A percentile compares a stretch with the other conserved stretches of the same genome.
Evolutionary conservation across 768 basidiomycete species (phyloP).

Genomic region (Scleroderma citrinum): DNA sequence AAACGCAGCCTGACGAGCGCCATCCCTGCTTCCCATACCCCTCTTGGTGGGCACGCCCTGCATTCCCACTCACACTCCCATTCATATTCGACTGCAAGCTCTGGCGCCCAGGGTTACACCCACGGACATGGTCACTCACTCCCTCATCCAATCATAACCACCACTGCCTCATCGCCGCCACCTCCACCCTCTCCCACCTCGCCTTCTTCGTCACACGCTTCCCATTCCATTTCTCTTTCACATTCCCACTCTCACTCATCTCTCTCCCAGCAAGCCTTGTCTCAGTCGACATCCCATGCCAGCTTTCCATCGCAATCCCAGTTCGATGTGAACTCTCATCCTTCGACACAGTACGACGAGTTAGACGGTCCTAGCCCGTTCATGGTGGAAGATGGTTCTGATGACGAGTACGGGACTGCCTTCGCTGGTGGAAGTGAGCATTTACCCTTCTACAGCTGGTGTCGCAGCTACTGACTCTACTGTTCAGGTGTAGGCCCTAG

Average conservation of each 20-base stretch:
- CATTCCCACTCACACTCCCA: slow-evolving; percentile 26
- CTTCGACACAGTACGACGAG: slow-evolving; percentile 48
- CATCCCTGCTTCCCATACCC: slow-evolving; percentile 29
- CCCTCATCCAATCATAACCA: slow-evolving; percentile 28
- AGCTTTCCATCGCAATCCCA: slow-evolving; percentile 13
- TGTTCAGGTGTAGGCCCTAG: background rate
- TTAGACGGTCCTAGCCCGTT: slow-evolving; percentile 42
- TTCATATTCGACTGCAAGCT: slow-evolving; percentile 9
- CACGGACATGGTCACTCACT: slow-evolving; percentile 3
- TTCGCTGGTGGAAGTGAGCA: slow-evolving; percentile 10
- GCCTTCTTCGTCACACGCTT: slow-evolving; percentile 17
- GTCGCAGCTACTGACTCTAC: background rate
- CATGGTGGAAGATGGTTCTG: slow-evolving; percentile 20
- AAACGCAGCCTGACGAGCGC: slow-evolving; percentile 59
- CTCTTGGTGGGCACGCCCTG: slow-evolving; percentile 9
- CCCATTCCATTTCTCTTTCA: slow-evolving; percentile 16
- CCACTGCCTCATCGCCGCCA: slow-evolving; percentile 26
- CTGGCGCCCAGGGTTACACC: slow-evolving; percentile 1
- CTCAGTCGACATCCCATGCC: slow-evolving; percentile 19
- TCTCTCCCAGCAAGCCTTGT: slow-evolving; percentile 14
- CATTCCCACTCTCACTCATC: slow-evolving; percentile 12
- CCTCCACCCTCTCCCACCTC: slow-evolving; percentile 19
- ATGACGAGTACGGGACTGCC: slow-evolving; percentile 18
- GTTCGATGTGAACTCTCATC: slow-evolving; percentile 25
- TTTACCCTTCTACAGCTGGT: too few species aligned